These are phyloP conservation scores for Teratosphaeria zuluensis DNA, from an alignment of 2,329 filamentous ascomycete species.

Conservation along the genomic window DNA sequence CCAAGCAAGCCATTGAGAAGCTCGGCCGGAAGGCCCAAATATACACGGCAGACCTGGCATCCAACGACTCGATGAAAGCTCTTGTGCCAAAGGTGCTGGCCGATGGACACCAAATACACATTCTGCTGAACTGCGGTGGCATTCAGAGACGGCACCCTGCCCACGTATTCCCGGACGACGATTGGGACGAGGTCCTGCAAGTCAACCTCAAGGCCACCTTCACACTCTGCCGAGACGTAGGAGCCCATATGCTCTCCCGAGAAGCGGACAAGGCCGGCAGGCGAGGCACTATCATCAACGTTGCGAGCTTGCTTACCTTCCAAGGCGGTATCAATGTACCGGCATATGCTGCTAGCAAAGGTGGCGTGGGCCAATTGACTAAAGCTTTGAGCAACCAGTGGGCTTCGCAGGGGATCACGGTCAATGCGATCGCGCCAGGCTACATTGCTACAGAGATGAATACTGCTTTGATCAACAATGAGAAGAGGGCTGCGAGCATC, in stretches of 20 bases:
- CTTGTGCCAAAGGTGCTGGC: constrained; percentile 53
- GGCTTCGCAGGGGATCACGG: constrained; percentile 66
- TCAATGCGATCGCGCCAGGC: constrained; percentile 82
- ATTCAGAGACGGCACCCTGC: constrained; percentile 73
- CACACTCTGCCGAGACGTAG: constrained; percentile 64
- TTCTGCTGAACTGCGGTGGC: constrained; percentile 78
- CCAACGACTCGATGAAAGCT: constrained; percentile 47
- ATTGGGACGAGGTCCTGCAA: constrained; percentile 76
- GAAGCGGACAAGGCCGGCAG: constrained; percentile 41
- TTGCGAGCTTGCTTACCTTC: constrained; percentile 71
- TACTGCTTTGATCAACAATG: constrained; percentile 64
- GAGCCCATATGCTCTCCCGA: constrained; percentile 64
- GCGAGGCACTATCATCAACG: constrained; percentile 69
- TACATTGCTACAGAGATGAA: constrained; percentile 95
- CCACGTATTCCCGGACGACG: constrained; percentile 62
- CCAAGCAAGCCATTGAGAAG: constrained; percentile 52
- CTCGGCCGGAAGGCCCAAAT: constrained; percentile 58
- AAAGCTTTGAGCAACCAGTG: constrained; percentile 83
- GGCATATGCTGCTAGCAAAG: constrained; percentile 79
- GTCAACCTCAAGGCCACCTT: constrained; percentile 81
- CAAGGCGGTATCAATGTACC: constrained; percentile 83
- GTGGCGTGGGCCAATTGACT: constrained; percentile 73
- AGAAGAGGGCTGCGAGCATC: constrained; percentile 61
- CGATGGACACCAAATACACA: constrained; percentile 56
- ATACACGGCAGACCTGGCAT: constrained; percentile 61